Evolutionary conservation across 352 stramenopile species (phyloP).

Genomic region (Phytophthora uliginosa): DNA sequence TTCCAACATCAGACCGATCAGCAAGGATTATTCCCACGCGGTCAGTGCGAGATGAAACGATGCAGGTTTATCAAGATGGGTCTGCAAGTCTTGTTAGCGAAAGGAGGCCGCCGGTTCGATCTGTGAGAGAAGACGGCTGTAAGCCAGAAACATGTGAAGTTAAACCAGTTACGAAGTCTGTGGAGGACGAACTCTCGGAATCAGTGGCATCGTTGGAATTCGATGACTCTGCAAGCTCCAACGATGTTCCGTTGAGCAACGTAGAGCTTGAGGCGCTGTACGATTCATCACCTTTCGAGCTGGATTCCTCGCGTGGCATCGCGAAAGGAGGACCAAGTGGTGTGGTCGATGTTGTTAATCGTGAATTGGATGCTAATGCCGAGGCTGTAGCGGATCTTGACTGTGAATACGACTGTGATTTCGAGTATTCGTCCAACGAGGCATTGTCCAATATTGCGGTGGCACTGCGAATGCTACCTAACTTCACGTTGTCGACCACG

Average conservation of each 20-base stretch:
- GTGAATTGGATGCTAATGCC: neutral
- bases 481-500: constrained; percentile 18
- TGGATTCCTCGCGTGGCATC: neutral
- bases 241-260: neutral
- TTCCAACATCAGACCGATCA: constrained; percentile 3
- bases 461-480: constrained; percentile 47
- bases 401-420: constrained; percentile 30
- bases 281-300: neutral
- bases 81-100: neutral
- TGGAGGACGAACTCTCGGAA: neutral
- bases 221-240: neutral
- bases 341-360: constrained; percentile 1
- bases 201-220: neutral
- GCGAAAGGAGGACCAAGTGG: neutral
- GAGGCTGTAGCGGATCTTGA: neutral
- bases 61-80: constrained; percentile 11
- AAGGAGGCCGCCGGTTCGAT: neutral
- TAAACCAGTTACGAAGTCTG: neutral
- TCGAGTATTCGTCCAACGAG: constrained; percentile 50
- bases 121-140: neutral
- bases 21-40: constrained; percentile 1
- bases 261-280: neutral
- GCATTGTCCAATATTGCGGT: constrained; percentile 47
- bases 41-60: constrained; percentile 18
- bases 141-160: neutral